Conservation (phyloP, 495 filamentous ascomycete genomes). For the Lineolata rhizophorae region DNA sequence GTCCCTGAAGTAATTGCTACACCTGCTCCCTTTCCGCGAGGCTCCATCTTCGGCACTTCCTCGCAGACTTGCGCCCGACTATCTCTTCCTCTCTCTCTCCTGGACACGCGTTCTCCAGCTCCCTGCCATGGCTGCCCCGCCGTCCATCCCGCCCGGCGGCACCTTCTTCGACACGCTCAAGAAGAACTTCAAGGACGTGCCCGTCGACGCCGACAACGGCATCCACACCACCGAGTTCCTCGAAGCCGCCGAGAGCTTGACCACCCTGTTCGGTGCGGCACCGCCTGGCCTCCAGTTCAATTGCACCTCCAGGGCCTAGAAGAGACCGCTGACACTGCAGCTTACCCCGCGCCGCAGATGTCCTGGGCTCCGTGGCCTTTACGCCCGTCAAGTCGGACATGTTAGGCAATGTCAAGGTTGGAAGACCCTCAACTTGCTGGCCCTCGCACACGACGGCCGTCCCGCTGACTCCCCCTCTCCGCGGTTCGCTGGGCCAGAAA, state of each 20-base stretch:
- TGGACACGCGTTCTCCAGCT: too few relatives aligned
- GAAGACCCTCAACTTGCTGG: slow-evolving; percentile 1
- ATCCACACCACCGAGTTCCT: slow-evolving; percentile 76
- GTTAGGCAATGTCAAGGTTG: slow-evolving; percentile 75
- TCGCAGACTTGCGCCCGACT: too few relatives aligned
- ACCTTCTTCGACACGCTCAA: slow-evolving; percentile 75
- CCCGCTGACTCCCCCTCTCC: too few relatives aligned
- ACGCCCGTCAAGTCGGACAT: slow-evolving; percentile 76
- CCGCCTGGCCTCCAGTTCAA: not conserved
- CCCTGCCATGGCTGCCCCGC: too few relatives aligned
- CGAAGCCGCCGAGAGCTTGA: slow-evolving; percentile 68
- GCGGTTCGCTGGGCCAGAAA: too few relatives aligned
- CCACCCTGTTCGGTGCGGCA: slow-evolving; percentile 60
- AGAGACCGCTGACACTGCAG: too few relatives aligned
- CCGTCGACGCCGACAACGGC: slow-evolving; percentile 49
- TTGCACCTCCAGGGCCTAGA: not conserved
- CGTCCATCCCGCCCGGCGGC: too few relatives aligned
- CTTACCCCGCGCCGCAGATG: slow-evolving; percentile 31
- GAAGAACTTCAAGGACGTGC: slow-evolving; percentile 62
- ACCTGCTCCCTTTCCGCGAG: too few relatives aligned
- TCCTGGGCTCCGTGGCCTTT: slow-evolving; percentile 66
- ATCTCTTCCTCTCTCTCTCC: too few relatives aligned
- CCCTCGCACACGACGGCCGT: not conserved
- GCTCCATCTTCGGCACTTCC: too few relatives aligned
- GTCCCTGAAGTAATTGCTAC: too few relatives aligned